Percentiles rank a stretch among this genome's conserved stretches.
phyloP scores from a whole-genome alignment of 805 yeast species.

The Candida tallmaniae region DNA sequence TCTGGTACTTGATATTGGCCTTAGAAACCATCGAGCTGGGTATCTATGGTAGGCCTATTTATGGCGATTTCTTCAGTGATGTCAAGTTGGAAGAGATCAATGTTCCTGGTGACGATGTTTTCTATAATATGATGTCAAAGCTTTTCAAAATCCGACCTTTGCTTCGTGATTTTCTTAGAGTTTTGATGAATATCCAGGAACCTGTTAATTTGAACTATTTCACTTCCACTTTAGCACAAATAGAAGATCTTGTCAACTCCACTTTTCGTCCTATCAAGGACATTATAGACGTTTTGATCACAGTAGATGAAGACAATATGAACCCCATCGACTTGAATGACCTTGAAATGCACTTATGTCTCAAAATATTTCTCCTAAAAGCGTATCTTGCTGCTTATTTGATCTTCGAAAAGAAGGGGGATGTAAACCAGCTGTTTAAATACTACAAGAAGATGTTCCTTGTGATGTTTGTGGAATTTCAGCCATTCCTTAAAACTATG shows the following conservation, averaged over 20 bases:
- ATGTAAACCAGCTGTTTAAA: constrained; percentile 26
- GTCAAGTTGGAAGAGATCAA: constrained; percentile 8
- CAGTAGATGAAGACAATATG: not conserved
- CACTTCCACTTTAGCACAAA: not conserved
- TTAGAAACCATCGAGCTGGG: constrained; percentile 9
- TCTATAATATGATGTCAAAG: constrained; percentile 6
- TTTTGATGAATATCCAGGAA: constrained; percentile 2
- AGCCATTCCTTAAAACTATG: constrained; percentile 19
- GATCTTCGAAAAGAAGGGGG: constrained; percentile 23
- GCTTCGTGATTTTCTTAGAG: constrained; percentile 2
- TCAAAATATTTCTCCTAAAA: constrained; percentile 4
- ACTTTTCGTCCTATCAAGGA: not conserved
- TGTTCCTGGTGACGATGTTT: constrained; percentile 6
- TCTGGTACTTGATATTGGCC: constrained; percentile 9
- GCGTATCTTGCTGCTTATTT: constrained; percentile 6
- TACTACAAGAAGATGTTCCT: constrained; percentile 25
- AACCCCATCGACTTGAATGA: constrained; percentile 1
- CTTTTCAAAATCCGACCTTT: constrained; percentile 6
- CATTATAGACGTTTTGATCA: not conserved
- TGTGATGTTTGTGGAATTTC: constrained; percentile 18
- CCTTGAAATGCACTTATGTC: constrained; percentile 1
- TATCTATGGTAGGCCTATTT: constrained; percentile 9
- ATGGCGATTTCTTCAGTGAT: constrained; percentile 5
- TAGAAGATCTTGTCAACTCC: constrained; percentile 1
- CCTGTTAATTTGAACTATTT: constrained; percentile 5